Percentiles rank a stretch among this genome's conserved stretches.
phyloP scores from a whole-genome alignment of 176 grass and related monocot genomes.

The Carex parvula region DNA sequence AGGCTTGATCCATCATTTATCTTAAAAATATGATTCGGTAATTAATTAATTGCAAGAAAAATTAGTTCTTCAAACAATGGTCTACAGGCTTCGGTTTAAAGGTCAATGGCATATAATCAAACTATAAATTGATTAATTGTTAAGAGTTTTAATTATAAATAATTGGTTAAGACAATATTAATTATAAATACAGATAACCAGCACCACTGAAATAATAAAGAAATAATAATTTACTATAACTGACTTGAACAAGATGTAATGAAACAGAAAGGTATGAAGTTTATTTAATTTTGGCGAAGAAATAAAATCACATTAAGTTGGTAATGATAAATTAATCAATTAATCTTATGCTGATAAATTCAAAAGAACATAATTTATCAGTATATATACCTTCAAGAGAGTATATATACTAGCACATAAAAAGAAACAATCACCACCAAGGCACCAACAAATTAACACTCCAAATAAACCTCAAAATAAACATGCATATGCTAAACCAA shows the following conservation, averaged over 20 bases:
- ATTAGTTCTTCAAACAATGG: too few species aligned
- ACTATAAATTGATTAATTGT: background rate
- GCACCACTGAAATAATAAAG: background rate
- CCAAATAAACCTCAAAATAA: constrained; percentile 27
- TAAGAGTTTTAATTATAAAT: too few species aligned
- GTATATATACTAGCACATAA: background rate
- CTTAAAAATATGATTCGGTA: too few species aligned
- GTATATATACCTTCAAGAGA: constrained; percentile 14
- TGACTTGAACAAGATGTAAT: background rate
- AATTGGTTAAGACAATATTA: background rate
- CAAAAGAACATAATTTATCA: background rate
- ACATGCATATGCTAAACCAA: constrained; percentile 38
- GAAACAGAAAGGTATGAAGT: background rate
- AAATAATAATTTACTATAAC: background rate
- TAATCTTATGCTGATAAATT: background rate
- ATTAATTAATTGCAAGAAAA: background rate
- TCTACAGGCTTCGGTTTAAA: background rate
- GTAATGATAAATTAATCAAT: background rate
- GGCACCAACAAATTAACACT: constrained; percentile 32
- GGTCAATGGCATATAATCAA: background rate
- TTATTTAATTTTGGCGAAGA: background rate
- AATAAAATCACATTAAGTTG: background rate
- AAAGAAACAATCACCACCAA: constrained; percentile 23
- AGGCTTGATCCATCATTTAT: too few species aligned
- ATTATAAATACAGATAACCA: too few species aligned